Conservation (phyloP, 805 yeast genomes). For the Ogataea trehaloabstinens region DNA sequence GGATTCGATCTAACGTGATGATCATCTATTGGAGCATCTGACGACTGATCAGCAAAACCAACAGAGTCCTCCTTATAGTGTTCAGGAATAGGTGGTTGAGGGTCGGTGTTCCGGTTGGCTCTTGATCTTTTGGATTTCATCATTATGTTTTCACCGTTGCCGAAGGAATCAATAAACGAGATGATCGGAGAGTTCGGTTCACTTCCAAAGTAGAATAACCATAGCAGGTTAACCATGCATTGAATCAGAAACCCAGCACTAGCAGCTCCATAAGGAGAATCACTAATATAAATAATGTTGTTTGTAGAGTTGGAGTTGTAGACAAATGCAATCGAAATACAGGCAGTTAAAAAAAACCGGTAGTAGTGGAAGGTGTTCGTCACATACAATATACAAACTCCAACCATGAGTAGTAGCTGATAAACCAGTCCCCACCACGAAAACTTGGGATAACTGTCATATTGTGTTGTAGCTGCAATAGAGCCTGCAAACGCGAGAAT, state of each 20-base stretch:
- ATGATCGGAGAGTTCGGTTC: conserved; percentile 87
- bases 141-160: conserved; percentile 40
- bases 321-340: conserved; percentile 68
- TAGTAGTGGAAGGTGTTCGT: conserved; percentile 68
- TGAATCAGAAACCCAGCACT: conserved; percentile 89
- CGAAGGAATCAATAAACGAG: conserved; percentile 80
- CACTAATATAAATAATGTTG: conserved; percentile 65
- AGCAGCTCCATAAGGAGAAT: conserved; percentile 74
- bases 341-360: conserved; percentile 54
- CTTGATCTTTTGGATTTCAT: conserved; percentile 17
- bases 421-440: conserved; percentile 97
- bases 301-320: conserved; percentile 86
- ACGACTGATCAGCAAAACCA: conserved; percentile 7
- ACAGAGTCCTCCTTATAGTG: conserved; percentile 18
- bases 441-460: conserved; percentile 64
- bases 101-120: conserved; percentile 6
- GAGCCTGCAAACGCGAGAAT: conserved; percentile 86
- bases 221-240: conserved; percentile 76
- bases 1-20: conserved; percentile 16
- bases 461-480: conserved; percentile 47
- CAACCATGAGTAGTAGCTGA: conserved; percentile 59
- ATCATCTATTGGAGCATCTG: conserved; percentile 4
- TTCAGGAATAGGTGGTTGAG: conserved; percentile 10
- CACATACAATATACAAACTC: conserved; percentile 50
- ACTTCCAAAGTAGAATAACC: conserved; percentile 89